Evolutionary conservation across 1,284 basidiomycete species (phyloP).

Genomic region (Puccinia triticina): DNA sequence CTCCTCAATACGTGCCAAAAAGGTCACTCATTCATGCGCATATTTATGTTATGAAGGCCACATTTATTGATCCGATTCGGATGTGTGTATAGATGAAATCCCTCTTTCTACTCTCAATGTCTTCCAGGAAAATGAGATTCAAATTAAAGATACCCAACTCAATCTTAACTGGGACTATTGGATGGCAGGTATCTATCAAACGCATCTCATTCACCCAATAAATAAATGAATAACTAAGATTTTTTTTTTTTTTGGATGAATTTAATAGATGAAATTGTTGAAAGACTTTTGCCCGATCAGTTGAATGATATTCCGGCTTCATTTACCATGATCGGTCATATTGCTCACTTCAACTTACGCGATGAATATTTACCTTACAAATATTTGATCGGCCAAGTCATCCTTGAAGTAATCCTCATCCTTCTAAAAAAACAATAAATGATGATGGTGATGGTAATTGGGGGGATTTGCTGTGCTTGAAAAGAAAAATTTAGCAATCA

Average conservation of each 20-base stretch:
- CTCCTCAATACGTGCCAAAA: slow-evolving; percentile 37
- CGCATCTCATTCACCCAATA: not conserved
- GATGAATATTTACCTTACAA: slow-evolving; percentile 90
- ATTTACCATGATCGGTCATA: slow-evolving; percentile 87
- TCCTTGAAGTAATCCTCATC: slow-evolving; percentile 73
- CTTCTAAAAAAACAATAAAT: not conserved
- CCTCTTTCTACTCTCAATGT: not conserved
- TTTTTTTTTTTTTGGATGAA: not conserved
- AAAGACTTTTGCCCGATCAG: slow-evolving; percentile 74
- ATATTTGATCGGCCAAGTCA: slow-evolving; percentile 83
- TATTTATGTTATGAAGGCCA: not conserved
- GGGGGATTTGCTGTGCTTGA: not conserved
- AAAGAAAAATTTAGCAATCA: slow-evolving; percentile 79
- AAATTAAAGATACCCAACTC: not conserved
- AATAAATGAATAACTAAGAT: not conserved
- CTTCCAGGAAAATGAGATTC: not conserved
- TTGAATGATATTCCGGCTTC: slow-evolving; percentile 80
- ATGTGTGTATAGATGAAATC: slow-evolving; percentile 7
- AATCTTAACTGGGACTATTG: slow-evolving; percentile 45
- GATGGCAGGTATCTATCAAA: slow-evolving; percentile 24
- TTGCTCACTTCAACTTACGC: slow-evolving; percentile 85
- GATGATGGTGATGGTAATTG: not conserved
- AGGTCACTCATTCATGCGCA: not conserved
- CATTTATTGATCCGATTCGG: not conserved
- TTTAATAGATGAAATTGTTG: slow-evolving; percentile 77